phyloP scores from a whole-genome alignment of 768 basidiomycete species.

The Coprinopsis cinerea region DNA sequence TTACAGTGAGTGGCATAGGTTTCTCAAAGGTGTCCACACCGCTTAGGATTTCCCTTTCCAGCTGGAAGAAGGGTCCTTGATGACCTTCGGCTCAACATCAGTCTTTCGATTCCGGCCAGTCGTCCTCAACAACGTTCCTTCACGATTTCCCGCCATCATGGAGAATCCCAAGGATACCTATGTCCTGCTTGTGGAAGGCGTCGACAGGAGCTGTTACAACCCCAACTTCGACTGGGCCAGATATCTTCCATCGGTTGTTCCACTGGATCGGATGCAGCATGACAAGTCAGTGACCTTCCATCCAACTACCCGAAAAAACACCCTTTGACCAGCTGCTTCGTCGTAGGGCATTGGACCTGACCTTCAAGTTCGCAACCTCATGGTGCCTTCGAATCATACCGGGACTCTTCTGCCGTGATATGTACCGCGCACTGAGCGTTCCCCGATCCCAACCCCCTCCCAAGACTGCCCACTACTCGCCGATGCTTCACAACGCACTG shows the following conservation, averaged over 20 bases:
- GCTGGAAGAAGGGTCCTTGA: slow-evolving; percentile 31
- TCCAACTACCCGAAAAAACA: background rate
- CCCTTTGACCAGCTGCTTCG: background rate
- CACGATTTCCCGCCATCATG: slow-evolving; percentile 34
- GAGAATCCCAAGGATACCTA: slow-evolving; percentile 34
- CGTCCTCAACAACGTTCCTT: slow-evolving; percentile 18
- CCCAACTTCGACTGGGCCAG: slow-evolving; percentile 48
- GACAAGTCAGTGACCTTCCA: slow-evolving; percentile 30
- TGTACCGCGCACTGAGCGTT: slow-evolving; percentile 34
- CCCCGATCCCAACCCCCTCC: slow-evolving; percentile 33
- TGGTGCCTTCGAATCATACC: slow-evolving; percentile 48
- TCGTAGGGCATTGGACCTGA: slow-evolving; percentile 37
- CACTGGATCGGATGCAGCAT: slow-evolving; percentile 37
- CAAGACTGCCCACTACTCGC: slow-evolving; percentile 57
- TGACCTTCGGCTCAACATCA: slow-evolving; percentile 37
- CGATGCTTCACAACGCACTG: slow-evolving; percentile 67
- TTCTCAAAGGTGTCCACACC: background rate
- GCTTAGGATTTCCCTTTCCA: background rate
- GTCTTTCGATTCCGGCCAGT: slow-evolving; percentile 33
- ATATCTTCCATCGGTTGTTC: slow-evolving; percentile 36
- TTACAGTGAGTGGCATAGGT: slow-evolving; percentile 25
- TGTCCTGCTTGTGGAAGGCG: slow-evolving; percentile 35
- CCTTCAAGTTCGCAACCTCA: slow-evolving; percentile 44
- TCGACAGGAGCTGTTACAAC: slow-evolving; percentile 32
- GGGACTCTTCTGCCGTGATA: slow-evolving; percentile 43